Base-by-base conservation (phyloP, 1,284 basidiomycete species). In the Puccinia novopanici region DNA sequence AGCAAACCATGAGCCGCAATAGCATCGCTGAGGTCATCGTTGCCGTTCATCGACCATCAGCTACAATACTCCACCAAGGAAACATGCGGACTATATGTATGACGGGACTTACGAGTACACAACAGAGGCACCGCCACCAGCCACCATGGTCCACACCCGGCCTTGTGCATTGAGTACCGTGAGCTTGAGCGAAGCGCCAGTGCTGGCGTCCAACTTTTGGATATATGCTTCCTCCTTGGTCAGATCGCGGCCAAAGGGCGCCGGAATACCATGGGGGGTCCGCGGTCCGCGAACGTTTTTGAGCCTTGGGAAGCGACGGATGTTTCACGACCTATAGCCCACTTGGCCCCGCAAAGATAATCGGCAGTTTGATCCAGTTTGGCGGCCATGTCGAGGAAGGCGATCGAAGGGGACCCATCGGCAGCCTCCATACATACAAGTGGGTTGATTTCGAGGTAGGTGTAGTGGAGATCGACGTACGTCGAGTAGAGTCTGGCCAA, bases 201-300 rank as follows among this genome's bases (percentile, higher is more conserved):
- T 99, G 59, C 94, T 95, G 22, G 90, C 93, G 84, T 99, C 96
- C 82, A 99, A 91, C 87, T 97, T 98, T 89, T 97, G 94, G 86
- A 99, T 98, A 89, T 98, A 99, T 17, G 95, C 96, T 87, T 99
- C 96, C 87, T 98, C 97, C 88, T 95, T 96, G 86, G 96, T 98
- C 86, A 99, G 88, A 86, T 96, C 93, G 86, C 96, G 94, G 87
- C 96, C 97, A 87, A 99, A 99, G 59, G 96, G 95, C 81, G 94
- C 94, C 71, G 95, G 80, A 75, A 83, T 82, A 92, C 85, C 96
- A 99, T 99, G 72, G 95, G 95, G 61, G 96, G 97, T 82, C 96
- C 97, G 81, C 95, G 92, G 87, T 97, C 95, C 74, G 93, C 91
- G 84, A 91, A 90, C 83, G 96, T 89, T 83, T 87, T 88, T 81